Evolutionary conservation across 257 asterid genomes (phyloP).

Genomic region (Solanum verrucosum): DNA sequence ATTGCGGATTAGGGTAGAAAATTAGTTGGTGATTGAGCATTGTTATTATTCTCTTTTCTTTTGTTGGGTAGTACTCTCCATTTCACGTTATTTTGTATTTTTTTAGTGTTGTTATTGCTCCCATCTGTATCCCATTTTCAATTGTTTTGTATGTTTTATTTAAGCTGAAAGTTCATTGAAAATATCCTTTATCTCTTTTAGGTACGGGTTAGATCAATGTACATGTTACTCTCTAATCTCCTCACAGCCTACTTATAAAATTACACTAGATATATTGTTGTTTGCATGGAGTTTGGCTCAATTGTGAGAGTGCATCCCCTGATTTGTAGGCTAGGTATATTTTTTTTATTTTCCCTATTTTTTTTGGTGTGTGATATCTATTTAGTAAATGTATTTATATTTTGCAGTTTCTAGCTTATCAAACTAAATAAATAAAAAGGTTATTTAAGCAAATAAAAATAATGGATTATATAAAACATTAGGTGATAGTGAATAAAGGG

Average conservation of each 20-base stretch:
- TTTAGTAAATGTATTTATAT: neutral
- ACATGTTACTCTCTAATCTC: neutral
- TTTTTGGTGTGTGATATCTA: neutral
- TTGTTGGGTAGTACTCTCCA: neutral
- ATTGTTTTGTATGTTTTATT: no score
- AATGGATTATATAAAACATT: neutral
- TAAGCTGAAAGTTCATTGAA: neutral
- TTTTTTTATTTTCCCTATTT: no score
- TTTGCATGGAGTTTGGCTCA: no score
- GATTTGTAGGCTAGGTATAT: neutral
- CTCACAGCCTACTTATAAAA: no score
- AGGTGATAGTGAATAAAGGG: neutral
- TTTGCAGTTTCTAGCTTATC: neutral
- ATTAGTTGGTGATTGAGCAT: neutral
- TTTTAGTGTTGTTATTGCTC: neutral
- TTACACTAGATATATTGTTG: no score
- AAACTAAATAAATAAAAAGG: neutral
- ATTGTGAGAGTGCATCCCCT: neutral
- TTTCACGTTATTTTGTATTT: neutral
- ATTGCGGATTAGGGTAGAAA: no score
- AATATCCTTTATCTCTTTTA: neutral
- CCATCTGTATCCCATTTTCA: neutral
- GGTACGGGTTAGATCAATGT: neutral
- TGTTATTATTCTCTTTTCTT: no score
- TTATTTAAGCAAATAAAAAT: neutral